Percentiles rank a stretch among this genome's conserved stretches.
Evolutionary conservation across 176 grass and related monocot genomes (phyloP).

Genomic region (Paspalum vaginatum): DNA sequence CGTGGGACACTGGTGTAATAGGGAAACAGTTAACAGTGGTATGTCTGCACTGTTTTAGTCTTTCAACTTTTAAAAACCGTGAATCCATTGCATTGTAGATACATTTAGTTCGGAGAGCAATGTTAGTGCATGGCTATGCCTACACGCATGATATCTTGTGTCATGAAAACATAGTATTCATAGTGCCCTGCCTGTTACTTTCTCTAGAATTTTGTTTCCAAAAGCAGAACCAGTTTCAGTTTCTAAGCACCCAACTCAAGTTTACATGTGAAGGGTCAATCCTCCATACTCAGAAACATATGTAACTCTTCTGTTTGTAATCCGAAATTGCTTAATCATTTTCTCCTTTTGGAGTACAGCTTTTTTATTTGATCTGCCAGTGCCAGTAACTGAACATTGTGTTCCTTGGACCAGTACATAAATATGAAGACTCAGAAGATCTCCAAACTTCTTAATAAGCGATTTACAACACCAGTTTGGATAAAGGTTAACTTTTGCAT

Average conservation of each 20-base stretch:
- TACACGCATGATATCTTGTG: background rate
- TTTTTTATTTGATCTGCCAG: slow-evolving; percentile 12
- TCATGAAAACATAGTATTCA: slow-evolving; percentile 21
- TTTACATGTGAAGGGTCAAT: slow-evolving; percentile 40
- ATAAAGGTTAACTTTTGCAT: slow-evolving; percentile 71
- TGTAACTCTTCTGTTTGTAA: slow-evolving; percentile 13
- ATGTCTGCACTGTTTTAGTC: background rate
- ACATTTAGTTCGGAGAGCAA: slow-evolving; percentile 16
- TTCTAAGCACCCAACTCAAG: background rate
- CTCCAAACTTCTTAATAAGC: slow-evolving; percentile 85
- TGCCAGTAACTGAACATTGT: slow-evolving; percentile 25
- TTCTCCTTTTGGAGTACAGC: background rate
- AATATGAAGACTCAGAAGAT: slow-evolving; percentile 98
- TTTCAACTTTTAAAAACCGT: background rate
- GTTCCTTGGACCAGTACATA: slow-evolving; percentile 79
- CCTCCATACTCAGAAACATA: slow-evolving; percentile 11
- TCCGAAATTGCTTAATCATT: background rate
- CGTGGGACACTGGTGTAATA: slow-evolving; percentile 3
- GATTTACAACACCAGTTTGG: slow-evolving; percentile 95
- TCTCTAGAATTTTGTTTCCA: slow-evolving; percentile 23
- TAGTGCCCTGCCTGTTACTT: slow-evolving; percentile 25
- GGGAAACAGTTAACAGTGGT: background rate
- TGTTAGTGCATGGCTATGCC: background rate
- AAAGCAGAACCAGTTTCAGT: slow-evolving; percentile 19
- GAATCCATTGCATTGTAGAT: background rate